phyloP scores from a whole-genome alignment of 106 monocot species.

The Allium cepa region DNA sequence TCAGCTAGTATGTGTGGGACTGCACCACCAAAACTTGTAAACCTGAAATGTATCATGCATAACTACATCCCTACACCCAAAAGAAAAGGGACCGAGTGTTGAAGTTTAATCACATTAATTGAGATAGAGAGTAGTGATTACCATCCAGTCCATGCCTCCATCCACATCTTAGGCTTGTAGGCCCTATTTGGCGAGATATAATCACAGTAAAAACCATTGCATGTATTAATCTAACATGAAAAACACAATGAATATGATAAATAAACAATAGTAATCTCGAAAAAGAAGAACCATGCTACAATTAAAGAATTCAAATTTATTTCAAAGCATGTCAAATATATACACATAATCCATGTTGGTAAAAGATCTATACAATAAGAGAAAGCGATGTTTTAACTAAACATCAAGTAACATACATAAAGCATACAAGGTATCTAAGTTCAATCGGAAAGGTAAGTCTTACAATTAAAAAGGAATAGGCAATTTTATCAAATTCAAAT shows the following conservation, averaged over 20 bases:
- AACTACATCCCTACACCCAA: too few species aligned
- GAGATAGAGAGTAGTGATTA: slow-evolving; percentile 5
- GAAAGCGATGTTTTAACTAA: neutral
- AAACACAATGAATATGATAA: slow-evolving; percentile 40
- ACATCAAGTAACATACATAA: neutral
- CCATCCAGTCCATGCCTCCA: slow-evolving; percentile 94
- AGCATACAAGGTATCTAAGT: too few species aligned
- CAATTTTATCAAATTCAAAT: too few species aligned
- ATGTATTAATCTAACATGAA: slow-evolving; percentile 68
- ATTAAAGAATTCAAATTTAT: neutral
- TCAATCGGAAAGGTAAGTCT: too few species aligned
- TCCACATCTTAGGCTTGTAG: slow-evolving; percentile 93
- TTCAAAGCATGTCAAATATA: neutral
- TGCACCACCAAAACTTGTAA: slow-evolving; percentile 74
- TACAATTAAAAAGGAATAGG: too few species aligned
- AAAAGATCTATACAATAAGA: neutral
- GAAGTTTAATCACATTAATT: slow-evolving; percentile 32
- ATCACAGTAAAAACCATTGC: slow-evolving; percentile 93
- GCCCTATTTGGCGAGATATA: slow-evolving; percentile 72
- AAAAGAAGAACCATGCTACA: neutral
- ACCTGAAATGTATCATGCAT: slow-evolving; percentile 37
- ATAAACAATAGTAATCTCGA: neutral
- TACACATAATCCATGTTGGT: neutral
- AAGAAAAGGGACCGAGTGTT: slow-evolving; percentile 90
- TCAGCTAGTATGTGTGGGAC: slow-evolving; percentile 84